Evolutionary conservation across 352 stramenopile species (phyloP).

Genomic region (Pythium dissimile): DNA sequence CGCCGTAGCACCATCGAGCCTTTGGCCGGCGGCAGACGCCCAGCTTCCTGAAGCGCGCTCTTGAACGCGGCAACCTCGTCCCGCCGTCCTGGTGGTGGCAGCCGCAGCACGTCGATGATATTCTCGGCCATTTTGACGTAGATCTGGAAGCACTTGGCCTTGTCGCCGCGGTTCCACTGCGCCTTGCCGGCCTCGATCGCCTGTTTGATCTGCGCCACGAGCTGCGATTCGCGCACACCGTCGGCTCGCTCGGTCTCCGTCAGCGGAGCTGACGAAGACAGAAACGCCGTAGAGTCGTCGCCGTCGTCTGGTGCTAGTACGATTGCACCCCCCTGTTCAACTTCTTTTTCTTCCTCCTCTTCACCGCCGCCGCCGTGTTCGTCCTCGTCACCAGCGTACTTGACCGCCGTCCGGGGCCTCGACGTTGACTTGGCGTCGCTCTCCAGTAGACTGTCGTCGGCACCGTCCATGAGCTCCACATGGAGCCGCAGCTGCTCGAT

Average conservation of each 20-base stretch:
- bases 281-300: conserved; percentile 7
- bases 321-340: neutral
- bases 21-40: conserved; percentile 45
- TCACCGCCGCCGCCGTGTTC: conserved; percentile 1
- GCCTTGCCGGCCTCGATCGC: conserved; percentile 58
- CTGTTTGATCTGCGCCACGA: conserved; percentile 40
- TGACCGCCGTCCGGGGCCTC: neutral
- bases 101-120: conserved; percentile 35
- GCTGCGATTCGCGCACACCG: conserved; percentile 46
- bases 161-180: conserved; percentile 76
- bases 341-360: conserved; percentile 25
- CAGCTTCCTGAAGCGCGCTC: conserved; percentile 37
- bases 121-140: conserved; percentile 52
- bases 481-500: conserved; percentile 65
- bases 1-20: conserved; percentile 58
- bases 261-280: neutral
- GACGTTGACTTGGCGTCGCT: conserved; percentile 9
- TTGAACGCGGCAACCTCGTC: conserved; percentile 38
- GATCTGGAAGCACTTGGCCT: conserved; percentile 64
- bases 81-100: conserved; percentile 25
- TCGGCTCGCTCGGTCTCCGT: conserved; percentile 25
- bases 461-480: conserved; percentile 43
- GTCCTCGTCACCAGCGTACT: conserved; percentile 23
- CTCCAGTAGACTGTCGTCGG: neutral
- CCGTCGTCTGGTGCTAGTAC: no score